Evolutionary conservation across 306 rosid genomes (phyloP), one percentile per base, ranked within the genome.

Genomic region (Rosa lucieae): DNA sequence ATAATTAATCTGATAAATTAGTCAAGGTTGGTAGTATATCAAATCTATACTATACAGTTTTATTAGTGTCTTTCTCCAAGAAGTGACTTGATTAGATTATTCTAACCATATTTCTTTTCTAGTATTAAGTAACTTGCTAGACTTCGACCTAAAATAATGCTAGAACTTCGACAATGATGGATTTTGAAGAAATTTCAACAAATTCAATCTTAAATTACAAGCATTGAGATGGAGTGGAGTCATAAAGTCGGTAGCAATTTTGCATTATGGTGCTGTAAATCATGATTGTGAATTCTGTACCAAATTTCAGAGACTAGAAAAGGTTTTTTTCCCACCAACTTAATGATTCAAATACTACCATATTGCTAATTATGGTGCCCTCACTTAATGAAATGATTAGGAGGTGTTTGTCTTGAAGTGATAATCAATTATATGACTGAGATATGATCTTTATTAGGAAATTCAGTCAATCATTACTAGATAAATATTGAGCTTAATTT

Each of bases 1-100:
- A 56, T 40, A 74, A 56, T 40, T 39, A n/a, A 37, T 74, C 65
- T 23, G 42, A 66, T 67, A 8, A 20, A 75, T 67, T 75, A 81
- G 39, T 75, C 35, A 32, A 20, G 75, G 81, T 81, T 59, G 84
- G 65, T 81, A 73, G 68, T 59, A 58, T 70, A 59, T 81, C 81
- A 76, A 69, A 70, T 81, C 77, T 32, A 59, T 47, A 56, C 37
- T 43, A 55, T 73, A 29, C 10, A 70, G 12, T 44, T 58, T 59
- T 21, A 4, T 42, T 49, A 49, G 70, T 75, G 29, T 10, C n/a
- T 42, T 43, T 58, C 26, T 43, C 23, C 37, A 32, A 32, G 37
- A 8, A 21, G 55, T 58, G 48, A 52, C 26, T 72, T 37, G 43
- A 74, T 23, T 56, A n/a, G 4, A 37, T 53, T 73, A 73, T 58